Evolutionary conservation across 164 flowering plant genomes (phyloP), one percentile per base, ranked within the genome.

Genomic region (Echeveria elegans): DNA sequence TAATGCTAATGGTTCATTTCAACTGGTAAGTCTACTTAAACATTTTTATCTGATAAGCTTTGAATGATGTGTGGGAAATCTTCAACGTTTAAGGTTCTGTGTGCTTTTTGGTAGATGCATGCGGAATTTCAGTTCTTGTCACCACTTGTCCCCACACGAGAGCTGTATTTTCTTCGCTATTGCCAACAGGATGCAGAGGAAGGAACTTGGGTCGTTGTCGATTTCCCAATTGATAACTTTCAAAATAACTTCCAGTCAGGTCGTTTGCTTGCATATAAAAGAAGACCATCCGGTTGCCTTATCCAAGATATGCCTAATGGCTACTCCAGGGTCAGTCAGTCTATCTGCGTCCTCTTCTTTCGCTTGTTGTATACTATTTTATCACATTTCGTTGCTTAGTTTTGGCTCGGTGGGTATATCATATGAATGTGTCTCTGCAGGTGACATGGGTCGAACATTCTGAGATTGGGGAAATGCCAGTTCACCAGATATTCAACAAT

Each of bases 251-350:
- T 62, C 63, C 65, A 78, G 32, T 84, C 85, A 36, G 67, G 76
- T 62, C 77, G 89, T 4, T 77, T 76, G 61, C 86, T 87, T 38
- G 72, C 75, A 29, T 91, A 80, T 80, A 70, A 72, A 40, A 82
- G 92, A 73, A 69, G 78, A 6, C 96, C 97, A 28, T 94, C 99
- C 36, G 99, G 99, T 38, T 89, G 97, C 75, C 58, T 94, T 32
- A 87, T 94, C 68, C 96, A 89, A 78, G 99, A 94, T 65, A 86
- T 89, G 96, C 95, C 97, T 21, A 91, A 89, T 81, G 99, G 99
- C 6, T 94, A 88, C 75, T 94, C 99, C 6, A 85, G 82, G 85
- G 98, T 94, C 28, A 48, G 76, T 65, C 6, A 38, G 8, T 8
- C 30, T 38, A 31, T 67, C n/a, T n/a, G n/a, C n/a, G 2, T 18